phyloP scores from a whole-genome alignment of 2,329 filamentous ascomycete species.

The Aspergillus fijiensis region DNA sequence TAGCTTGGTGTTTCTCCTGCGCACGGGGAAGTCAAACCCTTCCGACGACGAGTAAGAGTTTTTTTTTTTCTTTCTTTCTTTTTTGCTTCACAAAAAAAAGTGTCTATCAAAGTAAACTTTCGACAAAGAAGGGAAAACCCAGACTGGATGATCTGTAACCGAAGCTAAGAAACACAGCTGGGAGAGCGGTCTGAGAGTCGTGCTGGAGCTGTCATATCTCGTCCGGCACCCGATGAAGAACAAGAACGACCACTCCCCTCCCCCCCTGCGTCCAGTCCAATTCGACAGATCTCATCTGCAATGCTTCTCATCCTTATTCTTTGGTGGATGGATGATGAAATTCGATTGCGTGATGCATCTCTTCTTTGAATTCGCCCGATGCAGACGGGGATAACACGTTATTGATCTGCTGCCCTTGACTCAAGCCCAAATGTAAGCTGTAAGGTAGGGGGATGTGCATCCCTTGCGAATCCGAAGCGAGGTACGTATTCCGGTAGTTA shows the following conservation, averaged over 20 bases:
- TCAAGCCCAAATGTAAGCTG: not conserved
- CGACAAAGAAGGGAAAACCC: not conserved
- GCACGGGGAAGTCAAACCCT: not conserved
- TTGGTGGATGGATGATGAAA: not conserved
- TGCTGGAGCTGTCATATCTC: conserved; percentile 22
- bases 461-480: not conserved
- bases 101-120: not conserved
- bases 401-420: not conserved
- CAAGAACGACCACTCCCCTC: not conserved
- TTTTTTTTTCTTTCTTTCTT: too few species aligned
- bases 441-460: conserved; percentile 2
- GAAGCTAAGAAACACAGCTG: conserved; percentile 8
- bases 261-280: conserved; percentile 10
- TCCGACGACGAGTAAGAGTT: not conserved
- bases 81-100: not conserved
- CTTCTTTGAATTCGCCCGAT: not conserved
- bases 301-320: not conserved
- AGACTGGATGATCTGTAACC: not conserved
- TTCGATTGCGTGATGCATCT: not conserved
- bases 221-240: not conserved
- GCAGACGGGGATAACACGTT: conserved; percentile 5
- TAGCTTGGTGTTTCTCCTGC: not conserved
- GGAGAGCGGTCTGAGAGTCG: conserved; percentile 19
- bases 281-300: conserved; percentile 2
- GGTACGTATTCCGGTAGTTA: not conserved